Percentiles rank a stretch among this genome's conserved stretches.
Conservation (phyloP, 1,139 yeast genomes). For the Blastobotrys capitulatus region DNA sequence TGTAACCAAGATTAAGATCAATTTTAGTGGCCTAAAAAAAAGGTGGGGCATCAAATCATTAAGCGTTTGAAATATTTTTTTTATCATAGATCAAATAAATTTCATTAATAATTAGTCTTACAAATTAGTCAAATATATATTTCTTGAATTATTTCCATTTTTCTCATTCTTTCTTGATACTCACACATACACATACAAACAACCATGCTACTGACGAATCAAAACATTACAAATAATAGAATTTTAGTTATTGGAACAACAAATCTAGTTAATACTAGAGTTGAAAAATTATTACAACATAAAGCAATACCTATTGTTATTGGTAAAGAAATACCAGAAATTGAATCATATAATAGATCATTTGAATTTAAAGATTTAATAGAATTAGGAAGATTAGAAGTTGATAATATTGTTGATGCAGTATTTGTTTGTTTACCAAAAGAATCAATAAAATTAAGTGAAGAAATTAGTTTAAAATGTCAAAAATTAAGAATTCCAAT, state of each 20-base stretch:
- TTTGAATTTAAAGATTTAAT: slow-evolving; percentile 44
- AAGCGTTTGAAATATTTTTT: no score
- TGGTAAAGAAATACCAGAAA: not conserved
- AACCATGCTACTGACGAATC: slow-evolving; percentile 41
- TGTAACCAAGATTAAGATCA: not conserved
- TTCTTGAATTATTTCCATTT: no score
- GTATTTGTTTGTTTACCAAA: slow-evolving; percentile 54
- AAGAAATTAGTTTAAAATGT: slow-evolving; percentile 46
- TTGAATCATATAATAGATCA: slow-evolving; percentile 28
- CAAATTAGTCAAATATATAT: no score
- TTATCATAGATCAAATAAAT: not conserved
- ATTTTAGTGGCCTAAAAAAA: not conserved
- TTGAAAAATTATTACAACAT: slow-evolving; percentile 43
- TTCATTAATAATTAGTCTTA: not conserved
- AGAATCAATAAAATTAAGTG: slow-evolving; percentile 29
- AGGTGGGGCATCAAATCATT: not conserved
- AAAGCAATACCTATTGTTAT: slow-evolving; percentile 58
- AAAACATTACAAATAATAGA: slow-evolving; percentile 46
- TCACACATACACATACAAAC: no score
- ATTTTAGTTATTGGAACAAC: slow-evolving; percentile 63
- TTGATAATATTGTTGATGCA: slow-evolving; percentile 61
- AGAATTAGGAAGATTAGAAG: slow-evolving; percentile 57
- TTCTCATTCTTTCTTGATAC: no score
- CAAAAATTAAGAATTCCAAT: slow-evolving; percentile 65
- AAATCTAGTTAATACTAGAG: slow-evolving; percentile 47